These are phyloP conservation scores for Ulota crispa DNA, from an alignment of 225 moss, liverwort and hornwort species.

Conservation along the genomic window DNA sequence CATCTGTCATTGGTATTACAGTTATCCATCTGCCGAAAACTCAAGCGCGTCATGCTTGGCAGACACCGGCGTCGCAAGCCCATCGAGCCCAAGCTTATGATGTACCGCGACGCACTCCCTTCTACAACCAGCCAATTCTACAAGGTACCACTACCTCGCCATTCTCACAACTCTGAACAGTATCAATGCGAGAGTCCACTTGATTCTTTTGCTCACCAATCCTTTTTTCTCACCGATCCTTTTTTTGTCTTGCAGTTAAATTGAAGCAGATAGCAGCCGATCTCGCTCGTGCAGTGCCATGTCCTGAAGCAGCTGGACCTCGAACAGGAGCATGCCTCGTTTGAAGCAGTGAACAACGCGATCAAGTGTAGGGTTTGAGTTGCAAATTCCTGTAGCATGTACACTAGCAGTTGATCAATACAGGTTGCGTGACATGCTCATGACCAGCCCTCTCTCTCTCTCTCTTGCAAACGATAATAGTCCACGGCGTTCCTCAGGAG, in stretches of 20 bases:
- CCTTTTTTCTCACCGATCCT: background rate
- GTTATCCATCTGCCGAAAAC: constrained; percentile 44
- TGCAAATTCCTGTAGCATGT: constrained; percentile 7
- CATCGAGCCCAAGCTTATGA: constrained; percentile 39
- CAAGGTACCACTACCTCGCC: constrained; percentile 33
- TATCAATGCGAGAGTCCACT: background rate
- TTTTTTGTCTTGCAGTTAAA: constrained; percentile 27
- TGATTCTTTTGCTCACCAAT: constrained; percentile 8
- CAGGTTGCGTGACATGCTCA: constrained; percentile 14
- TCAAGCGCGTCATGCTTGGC: constrained; percentile 47
- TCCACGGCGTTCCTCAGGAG: background rate
- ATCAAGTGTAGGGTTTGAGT: constrained; percentile 8
- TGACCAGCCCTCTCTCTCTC: constrained; percentile 43
- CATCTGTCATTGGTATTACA: constrained; percentile 6
- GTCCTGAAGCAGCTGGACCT: constrained; percentile 6
- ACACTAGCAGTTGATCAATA: constrained; percentile 10
- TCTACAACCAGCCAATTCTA: constrained; percentile 35
- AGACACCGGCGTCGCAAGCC: constrained; percentile 26
- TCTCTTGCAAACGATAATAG: constrained; percentile 16
- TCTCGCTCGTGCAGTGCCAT: background rate
- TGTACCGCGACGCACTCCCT: constrained; percentile 29
- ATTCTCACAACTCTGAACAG: background rate
- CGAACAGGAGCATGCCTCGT: background rate
- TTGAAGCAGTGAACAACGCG: constrained; percentile 10
- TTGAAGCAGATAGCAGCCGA: constrained; percentile 27